Base-by-base conservation (phyloP, 1,284 basidiomycete species). In the Ganoderma sp. region DNA sequence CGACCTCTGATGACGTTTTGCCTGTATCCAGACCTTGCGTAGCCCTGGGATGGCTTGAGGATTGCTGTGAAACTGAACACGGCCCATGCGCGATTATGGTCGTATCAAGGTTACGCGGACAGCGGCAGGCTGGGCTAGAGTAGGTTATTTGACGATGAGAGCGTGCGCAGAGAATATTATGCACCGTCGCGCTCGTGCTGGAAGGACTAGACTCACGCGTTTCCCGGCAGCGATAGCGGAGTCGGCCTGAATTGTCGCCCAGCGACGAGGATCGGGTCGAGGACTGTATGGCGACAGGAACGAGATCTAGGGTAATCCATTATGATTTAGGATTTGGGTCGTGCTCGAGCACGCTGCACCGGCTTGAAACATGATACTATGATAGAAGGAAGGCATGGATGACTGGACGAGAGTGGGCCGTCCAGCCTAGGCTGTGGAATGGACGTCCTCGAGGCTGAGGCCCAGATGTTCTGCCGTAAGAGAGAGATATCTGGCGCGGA, bases 1-100 rank as follows among this genome's bases (percentile, higher is more conserved):
- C 70, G 70, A 71, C 68, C 64, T 68, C 66, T 71, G 62, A 71
- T 48, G 70, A 69, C 61, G 32, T 59, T 45, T 43, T 50, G 57
- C 56, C 25, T 39, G 17, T 61, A 63, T 57, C 12, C 63, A 63
- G 25, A 17, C n/a, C 57, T 57, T 57, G 48, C 66, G n/a, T 67
- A 65, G 61, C 65, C 60, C 56, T 66, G 52, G 61, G n/a, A 34
- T 45, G 15, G 15, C 34, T 43, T 25, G 41, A n/a, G 60, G 39
- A 41, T 28, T 32, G 15, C 12, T 54, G 50, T 32, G 50, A 54
- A 5, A 54, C 28, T 54, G 25, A 54, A 54, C 28, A 54, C 52
- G 14, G 12, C 14, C 14, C 28, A 32, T 28, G 25, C 15, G 28
- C 7, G 15, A 19, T 28, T 19, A 8, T 56, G 15, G 15, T 17